Conservation (phyloP, 257 asterid genomes). For the Handroanthus guayacan region DNA sequence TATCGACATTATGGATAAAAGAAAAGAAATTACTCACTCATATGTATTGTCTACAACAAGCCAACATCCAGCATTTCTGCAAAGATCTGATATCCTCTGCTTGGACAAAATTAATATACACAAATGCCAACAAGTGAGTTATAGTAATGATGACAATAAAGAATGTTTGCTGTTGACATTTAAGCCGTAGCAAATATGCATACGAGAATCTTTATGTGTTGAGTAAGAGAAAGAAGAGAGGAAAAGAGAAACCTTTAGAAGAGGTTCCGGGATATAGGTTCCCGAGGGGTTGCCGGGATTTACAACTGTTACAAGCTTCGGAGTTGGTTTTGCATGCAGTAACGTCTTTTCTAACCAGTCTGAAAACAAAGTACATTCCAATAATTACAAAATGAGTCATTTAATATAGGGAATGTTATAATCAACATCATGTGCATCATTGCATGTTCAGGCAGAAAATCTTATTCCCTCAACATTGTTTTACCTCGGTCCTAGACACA, state of each 20-base stretch:
- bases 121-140: background rate
- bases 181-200: background rate
- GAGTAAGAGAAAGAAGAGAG: background rate
- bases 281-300: constrained; percentile 99
- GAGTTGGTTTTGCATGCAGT: constrained; percentile 75
- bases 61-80: constrained; percentile 92
- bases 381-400: background rate
- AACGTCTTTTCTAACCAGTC: constrained; percentile 91
- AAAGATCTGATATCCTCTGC: constrained; percentile 87
- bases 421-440: background rate
- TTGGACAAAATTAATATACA: constrained; percentile 25
- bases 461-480: no score
- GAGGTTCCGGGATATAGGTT: constrained; percentile 88
- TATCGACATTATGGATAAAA: constrained; percentile 1
- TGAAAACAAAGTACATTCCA: constrained; percentile 41
- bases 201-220: no score
- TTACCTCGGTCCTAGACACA: no score
- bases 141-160: background rate
- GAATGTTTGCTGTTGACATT: background rate
- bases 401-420: constrained; percentile 7
- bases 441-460: no score
- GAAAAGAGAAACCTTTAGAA: constrained; percentile 73
- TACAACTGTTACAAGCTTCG: constrained; percentile 90
- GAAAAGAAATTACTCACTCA: constrained; percentile 63
- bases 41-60: constrained; percentile 93